Conservation (phyloP, 2,329 filamentous ascomycete genomes). For the Paracoccidioides brasiliensis region DNA sequence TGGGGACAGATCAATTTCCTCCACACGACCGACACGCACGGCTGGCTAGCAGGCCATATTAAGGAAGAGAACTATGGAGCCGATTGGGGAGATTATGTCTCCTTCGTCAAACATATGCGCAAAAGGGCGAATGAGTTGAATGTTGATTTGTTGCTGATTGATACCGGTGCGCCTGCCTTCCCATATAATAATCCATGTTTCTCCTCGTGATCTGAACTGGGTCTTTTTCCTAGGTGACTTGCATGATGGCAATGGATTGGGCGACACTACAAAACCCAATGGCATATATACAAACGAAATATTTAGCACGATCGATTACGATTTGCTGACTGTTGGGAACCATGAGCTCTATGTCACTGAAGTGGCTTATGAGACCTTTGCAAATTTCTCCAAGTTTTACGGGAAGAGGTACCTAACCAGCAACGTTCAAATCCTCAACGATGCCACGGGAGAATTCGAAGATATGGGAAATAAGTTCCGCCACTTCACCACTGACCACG, state of each 20-base stretch:
- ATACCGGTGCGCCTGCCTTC: constrained; percentile 36
- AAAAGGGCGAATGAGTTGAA: constrained; percentile 42
- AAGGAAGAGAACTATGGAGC: constrained; percentile 52
- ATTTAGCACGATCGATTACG: constrained; percentile 41
- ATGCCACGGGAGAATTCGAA: constrained; percentile 30
- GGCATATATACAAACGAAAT: constrained; percentile 42
- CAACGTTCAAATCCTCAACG: constrained; percentile 40
- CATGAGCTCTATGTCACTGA: constrained; percentile 53
- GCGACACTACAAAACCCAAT: constrained; percentile 46
- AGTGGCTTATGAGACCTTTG: constrained; percentile 49
- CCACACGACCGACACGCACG: constrained; percentile 50
- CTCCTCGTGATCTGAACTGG: constrained; percentile 13
- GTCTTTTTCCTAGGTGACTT: constrained; percentile 35
- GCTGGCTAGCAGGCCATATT: constrained; percentile 48
- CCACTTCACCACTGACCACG: constrained; percentile 38
- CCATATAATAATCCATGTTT: constrained; percentile 7
- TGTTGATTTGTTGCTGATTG: constrained; percentile 48
- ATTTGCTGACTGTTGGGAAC: constrained; percentile 45
- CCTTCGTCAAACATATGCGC: constrained; percentile 48
- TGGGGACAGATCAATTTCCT: constrained; percentile 53
- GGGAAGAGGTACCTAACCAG: constrained; percentile 41
- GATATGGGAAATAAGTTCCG: constrained; percentile 37
- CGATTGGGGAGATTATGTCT: constrained; percentile 54
- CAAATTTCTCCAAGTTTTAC: constrained; percentile 46
- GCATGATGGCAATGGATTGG: constrained; percentile 53